These are phyloP conservation scores for Ustilago loliicola DNA, from an alignment of 1,284 basidiomycete genomes.

Conservation along the genomic window DNA sequence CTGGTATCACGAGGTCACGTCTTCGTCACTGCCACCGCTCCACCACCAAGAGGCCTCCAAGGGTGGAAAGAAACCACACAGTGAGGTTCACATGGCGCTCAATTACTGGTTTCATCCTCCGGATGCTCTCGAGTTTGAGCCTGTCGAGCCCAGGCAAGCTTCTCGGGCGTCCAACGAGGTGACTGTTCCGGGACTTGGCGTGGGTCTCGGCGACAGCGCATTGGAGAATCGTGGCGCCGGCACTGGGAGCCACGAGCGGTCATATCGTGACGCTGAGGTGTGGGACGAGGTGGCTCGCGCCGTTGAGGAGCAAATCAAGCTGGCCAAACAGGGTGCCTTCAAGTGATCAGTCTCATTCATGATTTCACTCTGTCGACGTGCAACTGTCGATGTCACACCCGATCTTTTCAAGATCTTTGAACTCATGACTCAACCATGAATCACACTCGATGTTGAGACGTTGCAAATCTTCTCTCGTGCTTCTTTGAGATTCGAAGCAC, in stretches of 20 bases:
- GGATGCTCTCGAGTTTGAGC: slow-evolving; percentile 50
- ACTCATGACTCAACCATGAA: not conserved
- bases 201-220: slow-evolving; percentile 29
- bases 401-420: not conserved
- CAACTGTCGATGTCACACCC: not conserved
- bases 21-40: slow-evolving; percentile 36
- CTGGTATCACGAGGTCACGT: slow-evolving; percentile 70
- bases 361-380: not conserved
- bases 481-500: not conserved
- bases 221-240: slow-evolving; percentile 30
- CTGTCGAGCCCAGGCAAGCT: slow-evolving; percentile 22
- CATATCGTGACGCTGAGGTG: slow-evolving; percentile 64
- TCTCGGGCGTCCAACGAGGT: slow-evolving; percentile 22
- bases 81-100: slow-evolving; percentile 67
- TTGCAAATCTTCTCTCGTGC: not conserved
- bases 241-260: slow-evolving; percentile 35
- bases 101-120: slow-evolving; percentile 70
- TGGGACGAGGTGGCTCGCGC: slow-evolving; percentile 60
- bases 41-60: slow-evolving; percentile 4
- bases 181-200: slow-evolving; percentile 29
- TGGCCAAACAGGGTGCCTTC: slow-evolving; percentile 17
- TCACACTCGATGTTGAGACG: not conserved
- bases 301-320: slow-evolving; percentile 34
- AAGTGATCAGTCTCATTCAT: slow-evolving; percentile 5
- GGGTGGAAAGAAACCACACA: slow-evolving; percentile 2